phyloP scores from a whole-genome alignment of 805 yeast genomes.

The Yarrowia alimentaria region DNA sequence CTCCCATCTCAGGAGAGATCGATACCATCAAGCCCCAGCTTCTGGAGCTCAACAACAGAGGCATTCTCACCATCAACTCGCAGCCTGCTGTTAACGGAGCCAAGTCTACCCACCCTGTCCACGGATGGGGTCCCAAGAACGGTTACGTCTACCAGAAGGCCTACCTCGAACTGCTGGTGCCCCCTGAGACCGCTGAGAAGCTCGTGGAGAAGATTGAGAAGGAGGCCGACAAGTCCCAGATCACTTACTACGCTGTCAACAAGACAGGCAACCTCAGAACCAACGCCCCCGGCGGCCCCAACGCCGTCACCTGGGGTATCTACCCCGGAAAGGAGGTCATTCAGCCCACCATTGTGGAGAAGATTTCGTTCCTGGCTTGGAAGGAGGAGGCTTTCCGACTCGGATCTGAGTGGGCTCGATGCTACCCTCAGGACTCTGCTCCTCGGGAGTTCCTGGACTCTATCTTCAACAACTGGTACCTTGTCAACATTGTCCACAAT shows the following conservation, averaged over 20 bases:
- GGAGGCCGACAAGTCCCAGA: slow-evolving; percentile 45
- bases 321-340: slow-evolving; percentile 93
- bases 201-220: slow-evolving; percentile 49
- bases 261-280: slow-evolving; percentile 55
- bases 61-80: slow-evolving; percentile 82
- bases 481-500: slow-evolving; percentile 89
- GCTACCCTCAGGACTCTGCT: slow-evolving; percentile 36
- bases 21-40: slow-evolving; percentile 58
- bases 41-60: slow-evolving; percentile 60
- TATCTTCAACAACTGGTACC: slow-evolving; percentile 59
- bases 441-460: slow-evolving; percentile 47
- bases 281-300: slow-evolving; percentile 76
- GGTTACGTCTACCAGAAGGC: slow-evolving; percentile 96
- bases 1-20: slow-evolving; percentile 79
- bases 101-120: slow-evolving; percentile 62
- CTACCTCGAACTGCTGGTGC: slow-evolving; percentile 80
- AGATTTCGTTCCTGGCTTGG: slow-evolving; percentile 91
- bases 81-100: slow-evolving; percentile 90
- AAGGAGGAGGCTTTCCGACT: slow-evolving; percentile 90
- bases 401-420: slow-evolving; percentile 68
- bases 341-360: slow-evolving; percentile 95
- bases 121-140: slow-evolving; percentile 94
- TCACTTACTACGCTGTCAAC: slow-evolving; percentile 78
- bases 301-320: slow-evolving; percentile 98
- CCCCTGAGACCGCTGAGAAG: slow-evolving; percentile 50